Conservation (phyloP, 305 asterid species). For the Andrographis paniculata region DNA sequence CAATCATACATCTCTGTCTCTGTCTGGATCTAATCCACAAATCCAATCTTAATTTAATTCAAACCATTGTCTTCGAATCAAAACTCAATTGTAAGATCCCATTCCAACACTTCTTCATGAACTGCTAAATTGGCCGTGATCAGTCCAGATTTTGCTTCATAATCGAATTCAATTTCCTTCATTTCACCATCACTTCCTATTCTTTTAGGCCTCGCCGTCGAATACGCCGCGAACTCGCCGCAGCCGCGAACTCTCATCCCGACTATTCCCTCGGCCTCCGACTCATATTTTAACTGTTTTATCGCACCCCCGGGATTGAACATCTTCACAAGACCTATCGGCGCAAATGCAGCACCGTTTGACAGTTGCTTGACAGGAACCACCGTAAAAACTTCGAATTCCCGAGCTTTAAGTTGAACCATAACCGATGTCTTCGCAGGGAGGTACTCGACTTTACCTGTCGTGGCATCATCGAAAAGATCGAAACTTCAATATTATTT, state of each 20-base stretch:
- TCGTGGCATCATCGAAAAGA: background rate
- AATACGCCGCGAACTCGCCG: constrained; percentile 57
- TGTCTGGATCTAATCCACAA: no score
- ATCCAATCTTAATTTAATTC: no score
- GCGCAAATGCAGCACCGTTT: constrained; percentile 46
- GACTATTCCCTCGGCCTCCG: constrained; percentile 19
- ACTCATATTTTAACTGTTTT: constrained; percentile 26
- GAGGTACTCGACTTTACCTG: constrained; percentile 46
- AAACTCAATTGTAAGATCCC: constrained; percentile 39
- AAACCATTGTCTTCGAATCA: no score
- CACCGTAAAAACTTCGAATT: constrained; percentile 42
- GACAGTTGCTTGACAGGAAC: constrained; percentile 29
- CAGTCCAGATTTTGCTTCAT: constrained; percentile 37
- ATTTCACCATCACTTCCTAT: constrained; percentile 33
- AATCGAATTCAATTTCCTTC: constrained; percentile 30
- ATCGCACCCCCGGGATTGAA: constrained; percentile 47
- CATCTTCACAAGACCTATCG: constrained; percentile 43
- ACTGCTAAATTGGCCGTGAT: constrained; percentile 25
- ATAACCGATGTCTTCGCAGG: constrained; percentile 36
- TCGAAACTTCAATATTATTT: no score
- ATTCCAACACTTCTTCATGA: constrained; percentile 38
- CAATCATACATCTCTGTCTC: no score
- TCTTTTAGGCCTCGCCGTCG: constrained; percentile 44
- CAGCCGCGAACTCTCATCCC: constrained; percentile 28
- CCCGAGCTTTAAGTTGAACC: constrained; percentile 41